A percentile compares a stretch with the other conserved stretches of the same genome.
phyloP scores from a whole-genome alignment of 2,329 filamentous ascomycete species.

The Penicillium sclerotigenum region DNA sequence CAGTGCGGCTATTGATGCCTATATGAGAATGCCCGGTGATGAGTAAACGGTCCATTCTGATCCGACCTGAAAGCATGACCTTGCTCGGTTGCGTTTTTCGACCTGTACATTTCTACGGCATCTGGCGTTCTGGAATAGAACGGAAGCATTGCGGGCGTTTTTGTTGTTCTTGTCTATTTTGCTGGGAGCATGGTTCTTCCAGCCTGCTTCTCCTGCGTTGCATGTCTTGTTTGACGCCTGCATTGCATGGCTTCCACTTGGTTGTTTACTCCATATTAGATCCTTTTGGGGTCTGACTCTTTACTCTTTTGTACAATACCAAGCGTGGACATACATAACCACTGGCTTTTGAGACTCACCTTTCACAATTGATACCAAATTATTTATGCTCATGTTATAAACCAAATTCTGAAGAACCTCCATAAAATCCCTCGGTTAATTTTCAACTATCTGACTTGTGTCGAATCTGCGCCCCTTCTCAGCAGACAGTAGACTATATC shows the following conservation, averaged over 20 bases:
- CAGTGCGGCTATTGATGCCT: conserved; percentile 84
- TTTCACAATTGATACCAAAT: conserved; percentile 9
- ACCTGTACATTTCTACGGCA: conserved; percentile 20
- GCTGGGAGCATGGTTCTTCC: background rate
- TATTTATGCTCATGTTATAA: background rate
- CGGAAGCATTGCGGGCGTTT: conserved; percentile 30
- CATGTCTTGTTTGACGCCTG: background rate
- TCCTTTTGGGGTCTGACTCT: background rate
- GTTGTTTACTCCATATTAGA: conserved; percentile 1
- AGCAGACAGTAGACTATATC: background rate
- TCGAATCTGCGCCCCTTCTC: background rate
- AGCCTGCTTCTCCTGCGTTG: background rate
- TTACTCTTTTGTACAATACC: conserved; percentile 12
- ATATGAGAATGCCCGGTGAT: conserved; percentile 70
- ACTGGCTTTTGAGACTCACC: conserved; percentile 5
- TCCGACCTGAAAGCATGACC: background rate
- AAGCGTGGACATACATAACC: conserved; percentile 9
- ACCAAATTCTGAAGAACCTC: background rate
- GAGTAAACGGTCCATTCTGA: conserved; percentile 9
- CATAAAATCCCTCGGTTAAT: background rate
- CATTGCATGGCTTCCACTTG: background rate
- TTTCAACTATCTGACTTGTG: too few relatives aligned
- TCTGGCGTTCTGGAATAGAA: conserved; percentile 22
- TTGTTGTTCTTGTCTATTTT: conserved; percentile 13
- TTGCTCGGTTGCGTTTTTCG: conserved; percentile 1